Conservation (phyloP, 306 rosid genomes). For the Lotus japonicus region DNA sequence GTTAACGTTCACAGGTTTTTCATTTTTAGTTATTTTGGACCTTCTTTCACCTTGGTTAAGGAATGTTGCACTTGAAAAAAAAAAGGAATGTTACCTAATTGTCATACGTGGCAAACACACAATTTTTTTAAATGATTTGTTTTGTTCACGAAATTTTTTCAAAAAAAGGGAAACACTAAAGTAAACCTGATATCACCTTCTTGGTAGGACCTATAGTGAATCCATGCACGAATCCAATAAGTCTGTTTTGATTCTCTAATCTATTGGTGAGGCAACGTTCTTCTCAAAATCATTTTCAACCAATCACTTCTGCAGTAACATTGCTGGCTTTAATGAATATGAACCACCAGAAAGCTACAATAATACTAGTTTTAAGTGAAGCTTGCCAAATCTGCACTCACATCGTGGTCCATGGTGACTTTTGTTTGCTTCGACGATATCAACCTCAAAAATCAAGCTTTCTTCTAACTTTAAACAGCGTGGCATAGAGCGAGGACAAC, state of each 20-base stretch:
- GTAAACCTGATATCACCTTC: neutral
- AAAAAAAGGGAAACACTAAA: too few relatives aligned
- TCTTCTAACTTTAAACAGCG: neutral
- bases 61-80: too few relatives aligned
- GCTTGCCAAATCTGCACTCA: neutral
- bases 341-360: neutral
- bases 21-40: too few relatives aligned
- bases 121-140: too few relatives aligned
- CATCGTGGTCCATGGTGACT: neutral
- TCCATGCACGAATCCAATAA: neutral
- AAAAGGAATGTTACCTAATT: too few relatives aligned
- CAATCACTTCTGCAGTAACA: neutral
- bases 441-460: neutral
- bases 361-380: neutral
- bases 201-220: neutral
- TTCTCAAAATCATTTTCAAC: slow-evolving; percentile 2
- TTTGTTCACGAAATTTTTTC: too few relatives aligned
- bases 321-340: neutral
- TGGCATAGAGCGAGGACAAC: neutral
- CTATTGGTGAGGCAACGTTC: too few relatives aligned
- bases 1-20: too few relatives aligned
- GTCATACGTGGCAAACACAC: too few relatives aligned
- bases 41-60: too few relatives aligned
- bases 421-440: neutral
- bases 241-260: too few relatives aligned